Conservation (phyloP, 306 rosid species). For the Prunus persica region Prunus_persica_NCBIv2 NC_034013.1:15231501-15232000, state of each 20-base stretch:
- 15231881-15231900: not conserved
- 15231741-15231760: no score
- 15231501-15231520: not conserved
- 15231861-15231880: not conserved
- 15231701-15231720: no score
- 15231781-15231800: not conserved
- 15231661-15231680: not conserved
- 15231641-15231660: not conserved
- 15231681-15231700: not conserved
- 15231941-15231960: slow-evolving; percentile 65
- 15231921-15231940: slow-evolving; percentile 26
- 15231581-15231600: no score
- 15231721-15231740: no score
- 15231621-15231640: not conserved
- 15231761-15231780: no score
- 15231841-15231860: not conserved
- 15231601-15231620: no score
- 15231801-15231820: not conserved
- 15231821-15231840: not conserved
- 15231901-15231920: not conserved
- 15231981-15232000: slow-evolving; percentile 24
- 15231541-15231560: not conserved
- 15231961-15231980: slow-evolving; percentile 37
- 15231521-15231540: not conserved
- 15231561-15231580: no score